phyloP scores from a whole-genome alignment of 768 basidiomycete genomes.

The Suillus hirtellus region DNA sequence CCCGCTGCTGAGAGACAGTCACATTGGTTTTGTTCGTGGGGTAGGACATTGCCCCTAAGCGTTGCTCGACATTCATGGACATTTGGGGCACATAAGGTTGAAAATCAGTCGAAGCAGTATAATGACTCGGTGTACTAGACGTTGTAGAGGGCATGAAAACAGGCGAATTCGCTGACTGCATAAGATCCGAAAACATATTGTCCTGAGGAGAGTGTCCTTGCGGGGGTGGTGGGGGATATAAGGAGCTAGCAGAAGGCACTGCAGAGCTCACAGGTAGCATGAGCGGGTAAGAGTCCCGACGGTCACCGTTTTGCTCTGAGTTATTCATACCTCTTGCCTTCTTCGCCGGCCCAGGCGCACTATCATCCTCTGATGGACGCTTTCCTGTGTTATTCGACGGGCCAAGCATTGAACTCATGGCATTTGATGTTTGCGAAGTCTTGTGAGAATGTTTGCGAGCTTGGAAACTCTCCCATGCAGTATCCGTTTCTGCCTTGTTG shows the following conservation, averaged over 20 bases:
- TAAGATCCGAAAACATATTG: conserved; percentile 60
- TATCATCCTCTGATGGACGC: conserved; percentile 33
- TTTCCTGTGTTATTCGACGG: conserved; percentile 22
- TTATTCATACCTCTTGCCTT: conserved; percentile 44
- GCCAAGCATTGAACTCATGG: conserved; percentile 35
- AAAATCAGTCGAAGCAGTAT: conserved; percentile 40
- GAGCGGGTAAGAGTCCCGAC: conserved; percentile 49
- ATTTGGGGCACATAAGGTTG: conserved; percentile 56
- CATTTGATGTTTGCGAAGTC: conserved; percentile 29
- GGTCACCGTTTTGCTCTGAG: conserved; percentile 45
- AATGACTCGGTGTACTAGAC: conserved; percentile 41
- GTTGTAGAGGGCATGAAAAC: conserved; percentile 58
- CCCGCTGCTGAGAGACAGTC: conserved; percentile 24
- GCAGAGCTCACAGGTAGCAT: conserved; percentile 54
- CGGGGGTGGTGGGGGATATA: conserved; percentile 46
- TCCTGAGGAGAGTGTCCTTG: conserved; percentile 46
- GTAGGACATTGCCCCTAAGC: conserved; percentile 53
- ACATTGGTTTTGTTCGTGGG: conserved; percentile 34
- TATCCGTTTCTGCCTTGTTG: conserved; percentile 88
- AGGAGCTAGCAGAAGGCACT: conserved; percentile 35
- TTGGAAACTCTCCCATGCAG: conserved; percentile 89
- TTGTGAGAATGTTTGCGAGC: conserved; percentile 51
- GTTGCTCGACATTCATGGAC: conserved; percentile 56
- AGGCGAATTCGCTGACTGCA: conserved; percentile 57
- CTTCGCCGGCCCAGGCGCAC: conserved; percentile 42